Evolutionary conservation across 805 yeast genomes (phyloP), one percentile per base, ranked within the genome.

Genomic region (Hanseniaspora lindneri): DNA sequence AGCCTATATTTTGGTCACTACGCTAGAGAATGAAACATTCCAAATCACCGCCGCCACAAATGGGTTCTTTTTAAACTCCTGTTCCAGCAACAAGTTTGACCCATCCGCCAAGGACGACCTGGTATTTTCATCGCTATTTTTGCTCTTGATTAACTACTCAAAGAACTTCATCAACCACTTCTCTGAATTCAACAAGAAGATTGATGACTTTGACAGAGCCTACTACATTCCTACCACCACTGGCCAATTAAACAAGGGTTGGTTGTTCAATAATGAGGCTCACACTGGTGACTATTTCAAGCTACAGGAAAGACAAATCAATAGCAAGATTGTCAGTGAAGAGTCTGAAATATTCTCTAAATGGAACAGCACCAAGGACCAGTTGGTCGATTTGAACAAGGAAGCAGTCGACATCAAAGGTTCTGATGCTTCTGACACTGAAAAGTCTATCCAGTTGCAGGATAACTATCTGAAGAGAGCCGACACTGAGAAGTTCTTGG

Each of bases 61-160:
- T 37, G 98, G 98, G 0, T 89, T 85, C 63, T 84, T 67, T 58
- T 78, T 86, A 41, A 83, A 81, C 66, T 79, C 71, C 58, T 79
- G 81, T 27, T 73, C 94, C 9, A 70, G 72, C 28, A 69, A 74
- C 32, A 75, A 69, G 57, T 87, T 87, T 64, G 89, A 86, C 59
- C 83, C 92, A 21, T 64, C 76, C 3, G 59, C 67, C 61, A 66
- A 71, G 50, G 60, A 60, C 3, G 51, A 47, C 1, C 42, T 57
- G 6, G 44, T 47, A 35, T 46, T 53, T 50, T 56, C 48, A 55
- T 57, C 82, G 3, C 68, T 89, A 53, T 68, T 71, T 56, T 75
- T 77, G 41, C 70, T 92, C 55, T 66, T 89, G 37, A 66, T 72
- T 44, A 60, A 70, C n/a, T 63, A 82, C 39, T 85, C 95, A 2